Conservation (phyloP, 306 rosid genomes). For the Cicer yamashitae region DNA sequence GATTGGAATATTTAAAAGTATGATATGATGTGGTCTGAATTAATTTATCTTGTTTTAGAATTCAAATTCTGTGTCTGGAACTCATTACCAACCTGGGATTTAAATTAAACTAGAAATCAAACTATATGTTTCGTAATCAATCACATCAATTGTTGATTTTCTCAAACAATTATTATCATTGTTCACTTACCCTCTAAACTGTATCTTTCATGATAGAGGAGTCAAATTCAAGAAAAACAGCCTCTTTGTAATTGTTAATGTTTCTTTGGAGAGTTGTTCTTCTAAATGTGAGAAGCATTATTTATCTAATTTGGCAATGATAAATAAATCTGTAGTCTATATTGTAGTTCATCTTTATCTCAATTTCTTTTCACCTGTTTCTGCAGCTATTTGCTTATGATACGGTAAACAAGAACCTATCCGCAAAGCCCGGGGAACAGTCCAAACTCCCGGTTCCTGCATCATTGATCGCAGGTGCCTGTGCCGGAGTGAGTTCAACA, state of each 20-base stretch:
- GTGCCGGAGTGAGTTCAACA: conserved; percentile 98
- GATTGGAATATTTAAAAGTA: neutral
- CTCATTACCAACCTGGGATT: neutral
- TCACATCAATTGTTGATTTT: neutral
- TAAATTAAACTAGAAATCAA: neutral
- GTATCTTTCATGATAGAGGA: neutral
- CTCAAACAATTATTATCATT: neutral
- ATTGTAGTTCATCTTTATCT: conserved; percentile 34
- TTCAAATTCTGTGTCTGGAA: neutral
- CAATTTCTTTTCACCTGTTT: conserved; percentile 41
- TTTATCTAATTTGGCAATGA: conserved; percentile 3
- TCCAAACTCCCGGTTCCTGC: conserved; percentile 81
- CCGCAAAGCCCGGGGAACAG: conserved; percentile 76
- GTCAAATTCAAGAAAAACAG: neutral
- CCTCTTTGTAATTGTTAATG: neutral
- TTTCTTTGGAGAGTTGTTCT: conserved; percentile 18
- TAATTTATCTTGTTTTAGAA: neutral
- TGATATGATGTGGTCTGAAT: no score
- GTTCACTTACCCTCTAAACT: neutral
- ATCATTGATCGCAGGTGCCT: conserved; percentile 93
- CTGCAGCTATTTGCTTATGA: conserved; percentile 94
- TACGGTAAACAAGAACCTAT: conserved; percentile 83
- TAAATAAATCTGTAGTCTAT: conserved; percentile 17
- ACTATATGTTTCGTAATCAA: neutral
- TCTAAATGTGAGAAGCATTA: conserved; percentile 5